Base-by-base conservation (phyloP, 179 eudicot genomes). In the Corrigiola litoralis region DNA sequence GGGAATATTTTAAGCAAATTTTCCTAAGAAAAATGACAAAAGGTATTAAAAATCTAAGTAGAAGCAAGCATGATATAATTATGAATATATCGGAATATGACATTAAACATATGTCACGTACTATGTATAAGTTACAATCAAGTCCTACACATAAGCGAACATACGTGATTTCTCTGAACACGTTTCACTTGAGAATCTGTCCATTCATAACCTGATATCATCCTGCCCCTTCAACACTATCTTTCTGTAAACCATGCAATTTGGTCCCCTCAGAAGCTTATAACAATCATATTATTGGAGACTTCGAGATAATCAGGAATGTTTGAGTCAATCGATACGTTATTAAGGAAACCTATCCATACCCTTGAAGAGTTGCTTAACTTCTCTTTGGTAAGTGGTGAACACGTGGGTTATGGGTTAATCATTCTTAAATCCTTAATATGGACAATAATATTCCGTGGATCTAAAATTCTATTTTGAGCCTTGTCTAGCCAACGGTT, bases 41-140 rank as follows among this genome's bases (percentile, higher is more conserved):
- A n/a, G n/a, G n/a, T n/a, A n/a, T n/a, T n/a, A n/a, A n/a, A n/a
- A n/a, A n/a, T n/a, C n/a, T n/a, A n/a, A n/a, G n/a, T n/a, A n/a
- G n/a, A n/a, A n/a, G n/a, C n/a, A n/a, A n/a, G n/a, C n/a, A n/a
- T n/a, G n/a, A n/a, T n/a, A n/a, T n/a, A n/a, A n/a, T n/a, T n/a
- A n/a, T n/a, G n/a, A n/a, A n/a, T n/a, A n/a, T n/a, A n/a, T n/a
- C n/a, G n/a, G n/a, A n/a, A n/a, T n/a, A n/a, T n/a, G n/a, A n/a
- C n/a, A n/a, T n/a, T n/a, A n/a, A n/a, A n/a, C n/a, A n/a, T n/a
- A n/a, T n/a, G n/a, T n/a, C n/a, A n/a, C n/a, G n/a, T n/a, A n/a
- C n/a, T n/a, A n/a, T n/a, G n/a, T n/a, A n/a, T n/a, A n/a, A n/a
- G 51, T 57, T 36, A 57, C 63, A 67, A 55, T 67, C 71, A 21